Percentiles rank a stretch among this genome's conserved stretches.
Conservation (phyloP, 768 basidiomycete genomes). For the Tulasnella sp. region DNA sequence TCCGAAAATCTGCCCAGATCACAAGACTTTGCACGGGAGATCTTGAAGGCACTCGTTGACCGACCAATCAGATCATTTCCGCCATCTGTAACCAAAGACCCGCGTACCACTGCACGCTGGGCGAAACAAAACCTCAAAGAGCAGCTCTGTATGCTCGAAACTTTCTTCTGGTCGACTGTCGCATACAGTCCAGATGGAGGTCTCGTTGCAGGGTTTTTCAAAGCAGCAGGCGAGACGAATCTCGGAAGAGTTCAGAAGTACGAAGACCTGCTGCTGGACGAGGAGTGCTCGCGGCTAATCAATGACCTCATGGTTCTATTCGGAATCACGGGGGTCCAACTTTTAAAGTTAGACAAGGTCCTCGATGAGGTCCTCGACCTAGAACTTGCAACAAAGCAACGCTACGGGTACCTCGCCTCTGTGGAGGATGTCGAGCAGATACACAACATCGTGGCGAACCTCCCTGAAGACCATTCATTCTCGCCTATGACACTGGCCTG, state of each 20-base stretch:
- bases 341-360: slow-evolving; percentile 28
- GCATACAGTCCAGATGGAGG: slow-evolving; percentile 56
- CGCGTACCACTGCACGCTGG: slow-evolving; percentile 50
- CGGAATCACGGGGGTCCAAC: slow-evolving; percentile 36
- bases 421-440: slow-evolving; percentile 52
- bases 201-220: slow-evolving; percentile 50
- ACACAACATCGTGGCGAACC: slow-evolving; percentile 52
- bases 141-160: slow-evolving; percentile 70
- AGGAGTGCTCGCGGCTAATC: slow-evolving; percentile 53
- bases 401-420: slow-evolving; percentile 39
- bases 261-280: slow-evolving; percentile 55
- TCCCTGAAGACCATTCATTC: slow-evolving; percentile 47
- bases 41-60: slow-evolving; percentile 49
- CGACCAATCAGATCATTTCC: slow-evolving; percentile 20
- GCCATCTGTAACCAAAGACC: slow-evolving; percentile 33
- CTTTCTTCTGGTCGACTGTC: slow-evolving; percentile 86
- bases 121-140: slow-evolving; percentile 65
- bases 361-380: slow-evolving; percentile 71
- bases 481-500: slow-evolving; percentile 68
- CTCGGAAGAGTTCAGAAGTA: slow-evolving; percentile 57
- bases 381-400: slow-evolving; percentile 38
- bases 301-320: slow-evolving; percentile 63
- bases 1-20: slow-evolving; percentile 54
- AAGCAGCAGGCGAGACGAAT: slow-evolving; percentile 50
- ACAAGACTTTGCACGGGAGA: slow-evolving; percentile 43